Percentiles rank a stretch among this genome's conserved stretches.
phyloP scores from a whole-genome alignment of 352 stramenopile species.

The Globisporangium parvum region DNA sequence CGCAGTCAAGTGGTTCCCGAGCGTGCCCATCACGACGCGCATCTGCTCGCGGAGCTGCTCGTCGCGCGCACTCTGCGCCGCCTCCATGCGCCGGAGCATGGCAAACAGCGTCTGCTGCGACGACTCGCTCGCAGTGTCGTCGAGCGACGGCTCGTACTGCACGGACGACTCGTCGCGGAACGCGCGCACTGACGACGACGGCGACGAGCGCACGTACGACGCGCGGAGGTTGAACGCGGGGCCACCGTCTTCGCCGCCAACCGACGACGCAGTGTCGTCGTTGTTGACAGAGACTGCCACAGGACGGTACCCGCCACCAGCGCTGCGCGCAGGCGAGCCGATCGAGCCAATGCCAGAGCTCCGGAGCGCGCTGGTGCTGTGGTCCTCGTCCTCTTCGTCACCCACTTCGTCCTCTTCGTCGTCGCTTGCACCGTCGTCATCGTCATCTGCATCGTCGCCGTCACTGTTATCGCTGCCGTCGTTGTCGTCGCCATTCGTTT shows the following conservation, averaged over 20 bases:
- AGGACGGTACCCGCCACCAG: background rate
- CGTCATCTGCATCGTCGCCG: slow-evolving; percentile 14
- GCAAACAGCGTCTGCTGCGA: slow-evolving; percentile 52
- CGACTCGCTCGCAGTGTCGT: slow-evolving; percentile 54
- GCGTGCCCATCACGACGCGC: slow-evolving; percentile 44
- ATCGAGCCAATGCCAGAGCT: slow-evolving; percentile 6
- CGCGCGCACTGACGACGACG: slow-evolving; percentile 70
- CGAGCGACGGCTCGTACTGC: slow-evolving; percentile 63
- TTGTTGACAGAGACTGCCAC: slow-evolving; percentile 15
- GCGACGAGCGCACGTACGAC: slow-evolving; percentile 67
- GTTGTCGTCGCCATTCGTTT: too few relatives aligned
- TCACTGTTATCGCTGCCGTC: slow-evolving; percentile 14
- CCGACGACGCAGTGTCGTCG: slow-evolving; percentile 42
- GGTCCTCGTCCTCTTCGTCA: slow-evolving; percentile 10
- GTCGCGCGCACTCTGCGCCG: slow-evolving; percentile 54
- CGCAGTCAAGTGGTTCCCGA: slow-evolving; percentile 50
- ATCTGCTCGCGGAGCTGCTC: slow-evolving; percentile 70
- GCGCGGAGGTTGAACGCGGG: slow-evolving; percentile 32
- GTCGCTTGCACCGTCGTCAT: slow-evolving; percentile 1
- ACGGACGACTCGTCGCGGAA: slow-evolving; percentile 74
- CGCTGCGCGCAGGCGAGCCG: slow-evolving; percentile 20
- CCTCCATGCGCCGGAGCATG: slow-evolving; percentile 68
- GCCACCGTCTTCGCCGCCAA: slow-evolving; percentile 49
- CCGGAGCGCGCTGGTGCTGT: slow-evolving; percentile 1
- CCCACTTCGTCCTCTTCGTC: slow-evolving; percentile 23